These are phyloP conservation scores for Fusarium metavorans DNA, from an alignment of 2,329 filamentous ascomycete species.

Conservation along the genomic window DNA sequence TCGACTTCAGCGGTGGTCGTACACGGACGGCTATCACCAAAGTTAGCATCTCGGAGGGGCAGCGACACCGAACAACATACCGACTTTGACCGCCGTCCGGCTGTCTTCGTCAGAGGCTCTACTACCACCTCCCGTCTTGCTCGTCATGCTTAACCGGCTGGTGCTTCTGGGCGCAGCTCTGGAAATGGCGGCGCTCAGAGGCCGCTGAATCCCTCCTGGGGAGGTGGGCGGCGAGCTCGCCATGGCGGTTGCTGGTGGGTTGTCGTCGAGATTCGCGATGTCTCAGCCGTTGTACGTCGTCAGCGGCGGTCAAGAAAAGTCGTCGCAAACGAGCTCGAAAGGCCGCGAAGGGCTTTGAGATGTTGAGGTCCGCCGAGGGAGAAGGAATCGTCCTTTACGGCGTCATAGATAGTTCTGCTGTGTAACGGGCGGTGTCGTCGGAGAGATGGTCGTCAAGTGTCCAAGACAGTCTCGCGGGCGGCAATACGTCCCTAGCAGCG, in stretches of 20 bases:
- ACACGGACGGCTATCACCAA: slow-evolving; percentile 82
- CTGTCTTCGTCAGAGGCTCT: slow-evolving; percentile 89
- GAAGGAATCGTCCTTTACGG: slow-evolving; percentile 31
- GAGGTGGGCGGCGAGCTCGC: slow-evolving; percentile 78
- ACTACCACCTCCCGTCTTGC: slow-evolving; percentile 81
- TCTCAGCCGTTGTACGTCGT: slow-evolving; percentile 27
- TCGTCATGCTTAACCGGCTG: slow-evolving; percentile 87
- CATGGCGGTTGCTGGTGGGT: slow-evolving; percentile 59
- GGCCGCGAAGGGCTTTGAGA: slow-evolving; percentile 30
- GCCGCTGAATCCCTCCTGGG: slow-evolving; percentile 71
- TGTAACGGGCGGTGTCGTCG: slow-evolving; percentile 31
- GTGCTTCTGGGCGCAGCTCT: slow-evolving; percentile 78
- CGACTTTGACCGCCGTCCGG: slow-evolving; percentile 95
- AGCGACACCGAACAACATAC: slow-evolving; percentile 67
- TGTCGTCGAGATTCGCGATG: slow-evolving; percentile 29
- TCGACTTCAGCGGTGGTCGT: slow-evolving; percentile 83
- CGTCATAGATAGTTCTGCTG: slow-evolving; percentile 45
- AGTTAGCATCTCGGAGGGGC: not conserved
- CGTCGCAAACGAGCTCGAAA: slow-evolving; percentile 23
- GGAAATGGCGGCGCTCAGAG: slow-evolving; percentile 84
- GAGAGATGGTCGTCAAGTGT: slow-evolving; percentile 33
- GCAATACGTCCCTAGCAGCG: slow-evolving; percentile 22
- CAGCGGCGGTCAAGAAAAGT: slow-evolving; percentile 5
- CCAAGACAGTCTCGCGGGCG: slow-evolving; percentile 39
- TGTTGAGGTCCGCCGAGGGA: slow-evolving; percentile 36